phyloP scores from a whole-genome alignment of 306 rosid genomes.

The Inga oerstediana region DNA sequence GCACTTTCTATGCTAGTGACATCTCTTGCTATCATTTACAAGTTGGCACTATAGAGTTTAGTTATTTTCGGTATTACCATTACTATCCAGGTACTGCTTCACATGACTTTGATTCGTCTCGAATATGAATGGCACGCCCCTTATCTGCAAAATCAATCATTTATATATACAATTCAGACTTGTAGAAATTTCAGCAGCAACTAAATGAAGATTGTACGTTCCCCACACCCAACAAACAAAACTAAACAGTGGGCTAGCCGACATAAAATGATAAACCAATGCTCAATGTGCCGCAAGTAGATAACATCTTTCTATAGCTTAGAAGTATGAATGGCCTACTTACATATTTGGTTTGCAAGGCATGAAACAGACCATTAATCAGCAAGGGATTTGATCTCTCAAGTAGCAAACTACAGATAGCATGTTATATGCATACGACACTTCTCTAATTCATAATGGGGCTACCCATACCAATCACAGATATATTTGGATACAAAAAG shows the following conservation, averaged over 20 bases:
- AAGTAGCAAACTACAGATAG: background rate
- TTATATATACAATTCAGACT: constrained; percentile 25
- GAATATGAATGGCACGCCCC: constrained; percentile 72
- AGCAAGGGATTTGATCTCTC: background rate
- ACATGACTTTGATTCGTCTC: constrained; percentile 61
- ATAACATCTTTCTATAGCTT: constrained; percentile 1
- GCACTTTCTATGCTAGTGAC: constrained; percentile 59
- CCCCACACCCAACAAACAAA: background rate
- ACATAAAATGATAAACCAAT: constrained; percentile 1
- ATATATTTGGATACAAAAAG: constrained; percentile 23
- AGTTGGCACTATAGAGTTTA: constrained; percentile 33
- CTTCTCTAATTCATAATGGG: constrained; percentile 12
- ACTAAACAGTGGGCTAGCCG: background rate
- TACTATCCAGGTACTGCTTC: constrained; percentile 61
- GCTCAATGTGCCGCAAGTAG: background rate
- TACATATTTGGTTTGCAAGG: background rate
- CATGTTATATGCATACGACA: constrained; percentile 8
- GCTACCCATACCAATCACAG: constrained; percentile 22
- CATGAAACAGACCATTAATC: background rate
- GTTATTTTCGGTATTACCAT: constrained; percentile 42
- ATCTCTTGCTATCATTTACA: constrained; percentile 45
- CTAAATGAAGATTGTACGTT: constrained; percentile 16
- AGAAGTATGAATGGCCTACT: background rate
- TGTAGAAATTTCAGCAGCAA: constrained; percentile 5
- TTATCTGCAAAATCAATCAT: constrained; percentile 68